Base-by-base conservation (phyloP, 2,329 filamentous ascomycete genomes). In the Myotisia sp. region DNA sequence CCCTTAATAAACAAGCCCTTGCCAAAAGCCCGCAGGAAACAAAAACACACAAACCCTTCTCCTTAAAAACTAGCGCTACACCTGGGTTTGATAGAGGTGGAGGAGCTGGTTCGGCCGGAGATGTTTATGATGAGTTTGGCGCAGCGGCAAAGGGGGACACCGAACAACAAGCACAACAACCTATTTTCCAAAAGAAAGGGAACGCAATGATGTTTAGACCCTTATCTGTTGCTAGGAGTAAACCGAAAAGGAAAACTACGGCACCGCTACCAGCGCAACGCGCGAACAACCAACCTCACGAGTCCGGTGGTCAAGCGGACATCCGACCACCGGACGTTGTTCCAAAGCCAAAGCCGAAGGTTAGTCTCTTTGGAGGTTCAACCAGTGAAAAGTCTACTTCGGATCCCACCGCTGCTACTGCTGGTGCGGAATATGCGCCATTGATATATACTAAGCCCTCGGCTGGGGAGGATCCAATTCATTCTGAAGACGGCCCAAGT, bases 201-300 rank as follows among this genome's bases (percentile, higher is more conserved):
- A 90, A 86, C 46, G 74, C 84, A 8, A 72, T 86, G 55, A 81
- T 84, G 73, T 94, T 95, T 56, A 80, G 77, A 51, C 87, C 87
- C 3, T 63, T 94, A 23, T 93, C 86, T 1, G 85, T 94, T 9
- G 73, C 76, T 10, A 70, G 82, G 41, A 83, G 79, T 42, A 68
- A 75, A 19, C 71, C 70, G 42, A 84, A 80, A 59, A 83, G 78
- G 60, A 76, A 70, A 48, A 62, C 65, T 37, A 53, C 54, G 23
- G 53, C 56, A 16, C 33, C 40, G 13, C 39, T 40, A 26, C 38
- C 46, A 26, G 7, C 43, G n/a, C 21, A 42, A 12, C 26, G 40
- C 12, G 31, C 44, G 6, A 10, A 28, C 49, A 8, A 46, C 14
- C 13, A 49, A 6, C 30, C 47, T 17, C 38, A 42, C 7, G 22